Base-by-base conservation (phyloP, 345 rosid genomes). In the Pseudoturritis turrita region DNA sequence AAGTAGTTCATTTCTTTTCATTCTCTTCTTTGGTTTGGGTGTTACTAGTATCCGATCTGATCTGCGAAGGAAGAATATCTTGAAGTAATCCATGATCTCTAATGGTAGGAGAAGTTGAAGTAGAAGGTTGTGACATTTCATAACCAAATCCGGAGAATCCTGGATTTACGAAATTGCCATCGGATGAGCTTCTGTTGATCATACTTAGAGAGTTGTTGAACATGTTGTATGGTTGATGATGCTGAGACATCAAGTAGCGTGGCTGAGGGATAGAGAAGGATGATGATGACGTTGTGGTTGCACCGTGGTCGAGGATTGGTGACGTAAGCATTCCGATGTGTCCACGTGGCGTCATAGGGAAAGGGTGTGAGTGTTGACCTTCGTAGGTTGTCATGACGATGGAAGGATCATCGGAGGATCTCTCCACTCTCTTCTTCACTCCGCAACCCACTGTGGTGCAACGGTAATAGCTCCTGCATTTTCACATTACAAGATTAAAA, bases 381-480 rank as follows among this genome's bases (percentile, higher is more conserved):
- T 96, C 99, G 78, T 96, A 96, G 10, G 99, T 96, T 5, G 99
- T 96, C 4, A 96, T 89, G 0, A 96, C 98, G 36, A 82, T 82
- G 4, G 91, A 65, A 1, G 96, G 81, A 77, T 96, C 98, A 5
- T 86, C 89, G 5, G 85, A 87, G 17, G 96, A 90, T 83, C 99
- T 83, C 89, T 96, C 99, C 19, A 96, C 99, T 73, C 97, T 81
- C 84, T 96, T 96, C 94, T 96, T 96, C 83, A 96, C 98, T 2
- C 96, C 98, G 15, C 99, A 96, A 37, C 87, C 96, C 1, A 85
- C 83, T 25, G 69, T 92, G 29, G 99, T 92, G 98, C 99, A 96
- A 70, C 99, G 97, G 55, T 96, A 96, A 43, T 96, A 96, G 82
- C 98, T 96, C 85, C 99, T 96, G 85, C 64, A 14, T 14, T 44